Conservation (phyloP, 1,139 yeast genomes). For the Spathaspora sp. region DNA sequence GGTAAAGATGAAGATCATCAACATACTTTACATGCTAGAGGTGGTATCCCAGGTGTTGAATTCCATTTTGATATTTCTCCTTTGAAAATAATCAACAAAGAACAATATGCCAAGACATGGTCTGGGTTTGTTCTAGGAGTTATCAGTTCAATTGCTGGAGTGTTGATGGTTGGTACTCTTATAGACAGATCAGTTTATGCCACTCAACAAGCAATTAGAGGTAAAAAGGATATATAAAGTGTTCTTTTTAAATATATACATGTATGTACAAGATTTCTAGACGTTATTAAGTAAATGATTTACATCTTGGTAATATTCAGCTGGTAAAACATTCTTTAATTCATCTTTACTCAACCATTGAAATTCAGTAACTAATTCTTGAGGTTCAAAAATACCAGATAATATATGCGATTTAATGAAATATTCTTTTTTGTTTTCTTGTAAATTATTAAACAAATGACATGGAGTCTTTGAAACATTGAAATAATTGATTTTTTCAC, state of each 20-base stretch:
- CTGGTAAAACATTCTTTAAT: slow-evolving; percentile 52
- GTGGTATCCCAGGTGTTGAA: slow-evolving; percentile 90
- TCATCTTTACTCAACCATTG: slow-evolving; percentile 90
- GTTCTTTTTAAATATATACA: neutral
- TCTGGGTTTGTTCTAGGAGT: slow-evolving; percentile 84
- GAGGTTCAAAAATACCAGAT: slow-evolving; percentile 76
- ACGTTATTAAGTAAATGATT: slow-evolving; percentile 53
- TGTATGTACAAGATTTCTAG: slow-evolving; percentile 17
- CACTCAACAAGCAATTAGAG: slow-evolving; percentile 76
- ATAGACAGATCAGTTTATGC: slow-evolving; percentile 87
- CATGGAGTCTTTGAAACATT: slow-evolving; percentile 88
- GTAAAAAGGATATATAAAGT: slow-evolving; percentile 57
- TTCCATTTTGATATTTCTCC: slow-evolving; percentile 92
- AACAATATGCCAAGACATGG: slow-evolving; percentile 76
- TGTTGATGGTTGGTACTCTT: slow-evolving; percentile 86
- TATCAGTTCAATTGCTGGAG: slow-evolving; percentile 89
- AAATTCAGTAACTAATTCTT: slow-evolving; percentile 36
- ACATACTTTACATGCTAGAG: slow-evolving; percentile 77
- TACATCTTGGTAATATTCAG: slow-evolving; percentile 54
- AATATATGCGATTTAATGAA: slow-evolving; percentile 85
- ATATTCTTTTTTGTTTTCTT: slow-evolving; percentile 48
- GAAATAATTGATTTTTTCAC: slow-evolving; percentile 78
- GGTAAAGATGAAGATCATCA: slow-evolving; percentile 92
- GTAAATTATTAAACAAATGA: slow-evolving; percentile 46
- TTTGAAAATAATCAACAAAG: slow-evolving; percentile 82